Conservation (phyloP, 2,329 filamentous ascomycete species). For the Cladosporium sp. region DNA sequence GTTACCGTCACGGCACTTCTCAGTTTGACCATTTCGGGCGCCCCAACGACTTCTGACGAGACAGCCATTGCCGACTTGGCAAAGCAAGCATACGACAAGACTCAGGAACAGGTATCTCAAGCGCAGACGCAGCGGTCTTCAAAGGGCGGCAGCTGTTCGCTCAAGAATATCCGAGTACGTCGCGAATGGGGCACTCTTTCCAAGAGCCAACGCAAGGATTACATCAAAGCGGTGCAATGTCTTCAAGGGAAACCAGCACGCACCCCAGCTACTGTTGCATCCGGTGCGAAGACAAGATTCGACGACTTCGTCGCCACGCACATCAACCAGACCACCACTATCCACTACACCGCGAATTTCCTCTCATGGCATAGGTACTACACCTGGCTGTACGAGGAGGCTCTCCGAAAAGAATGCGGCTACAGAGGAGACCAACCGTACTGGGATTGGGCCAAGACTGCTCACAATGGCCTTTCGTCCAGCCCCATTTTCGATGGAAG, state of each 20-base stretch:
- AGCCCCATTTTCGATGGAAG: constrained; percentile 60
- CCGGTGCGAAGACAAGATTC: constrained; percentile 31
- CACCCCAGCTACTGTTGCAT: constrained; percentile 19
- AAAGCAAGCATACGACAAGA: constrained; percentile 10
- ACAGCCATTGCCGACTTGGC: neutral
- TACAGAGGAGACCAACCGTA: constrained; percentile 47
- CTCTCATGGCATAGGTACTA: constrained; percentile 47
- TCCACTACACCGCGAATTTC: constrained; percentile 34
- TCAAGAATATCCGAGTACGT: constrained; percentile 42
- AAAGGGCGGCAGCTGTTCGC: neutral
- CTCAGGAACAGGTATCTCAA: neutral
- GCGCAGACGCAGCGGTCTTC: neutral
- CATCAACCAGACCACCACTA: constrained; percentile 29
- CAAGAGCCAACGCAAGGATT: constrained; percentile 25
- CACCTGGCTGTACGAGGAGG: constrained; percentile 44
- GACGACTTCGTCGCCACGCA: constrained; percentile 35
- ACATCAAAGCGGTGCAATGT: constrained; percentile 24
- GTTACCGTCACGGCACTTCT: neutral
- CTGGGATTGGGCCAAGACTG: constrained; percentile 52
- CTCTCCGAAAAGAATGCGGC: constrained; percentile 46
- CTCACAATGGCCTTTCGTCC: constrained; percentile 40
- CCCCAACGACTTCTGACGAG: neutral
- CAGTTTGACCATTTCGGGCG: neutral
- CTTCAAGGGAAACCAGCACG: constrained; percentile 21
- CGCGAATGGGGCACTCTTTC: constrained; percentile 43